phyloP scores from a whole-genome alignment of 208 protist genomes.

The Blechomonas ayalai region DNA sequence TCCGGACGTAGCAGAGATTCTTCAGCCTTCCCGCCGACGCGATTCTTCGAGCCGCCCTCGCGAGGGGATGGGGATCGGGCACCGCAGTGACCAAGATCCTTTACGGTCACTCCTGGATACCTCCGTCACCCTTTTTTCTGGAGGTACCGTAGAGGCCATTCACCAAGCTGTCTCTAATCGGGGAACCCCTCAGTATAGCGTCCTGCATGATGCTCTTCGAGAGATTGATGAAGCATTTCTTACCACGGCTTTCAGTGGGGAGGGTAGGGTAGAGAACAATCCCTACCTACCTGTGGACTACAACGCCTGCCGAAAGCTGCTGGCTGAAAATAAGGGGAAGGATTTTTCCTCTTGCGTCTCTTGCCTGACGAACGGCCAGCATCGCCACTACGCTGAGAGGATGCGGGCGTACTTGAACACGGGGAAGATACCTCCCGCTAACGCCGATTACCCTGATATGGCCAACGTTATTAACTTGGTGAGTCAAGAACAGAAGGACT shows the following conservation, averaged over 20 bases:
- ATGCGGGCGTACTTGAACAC: constrained; percentile 23
- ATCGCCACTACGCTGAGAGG: constrained; percentile 35
- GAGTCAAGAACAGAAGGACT: constrained; percentile 37
- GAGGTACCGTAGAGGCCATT: neutral
- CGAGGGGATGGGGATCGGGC: neutral
- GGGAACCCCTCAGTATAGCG: constrained; percentile 6
- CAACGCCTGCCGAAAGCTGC: constrained; percentile 13
- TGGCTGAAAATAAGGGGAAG: constrained; percentile 8
- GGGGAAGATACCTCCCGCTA: constrained; percentile 7
- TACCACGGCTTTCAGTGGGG: constrained; percentile 18
- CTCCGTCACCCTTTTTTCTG: constrained; percentile 8
- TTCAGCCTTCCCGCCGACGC: too few species aligned
- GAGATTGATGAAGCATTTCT: constrained; percentile 8
- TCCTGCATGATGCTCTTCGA: constrained; percentile 1
- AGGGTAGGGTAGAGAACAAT: constrained; percentile 31
- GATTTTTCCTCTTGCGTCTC: constrained; percentile 25
- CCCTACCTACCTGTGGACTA: constrained; percentile 39
- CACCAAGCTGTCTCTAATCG: too few species aligned
- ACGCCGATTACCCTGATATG: constrained; percentile 32
- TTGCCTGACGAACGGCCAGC: constrained; percentile 58
- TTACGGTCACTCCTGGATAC: constrained; percentile 12
- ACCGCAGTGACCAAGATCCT: neutral
- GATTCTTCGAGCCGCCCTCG: neutral
- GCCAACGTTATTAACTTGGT: constrained; percentile 35
- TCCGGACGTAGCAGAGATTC: constrained; percentile 5